A percentile compares a stretch with the other conserved stretches of the same genome.
Evolutionary conservation across 1,139 yeast species (phyloP).

Genomic region (Spencermartinsiella ligniputridi): DNA sequence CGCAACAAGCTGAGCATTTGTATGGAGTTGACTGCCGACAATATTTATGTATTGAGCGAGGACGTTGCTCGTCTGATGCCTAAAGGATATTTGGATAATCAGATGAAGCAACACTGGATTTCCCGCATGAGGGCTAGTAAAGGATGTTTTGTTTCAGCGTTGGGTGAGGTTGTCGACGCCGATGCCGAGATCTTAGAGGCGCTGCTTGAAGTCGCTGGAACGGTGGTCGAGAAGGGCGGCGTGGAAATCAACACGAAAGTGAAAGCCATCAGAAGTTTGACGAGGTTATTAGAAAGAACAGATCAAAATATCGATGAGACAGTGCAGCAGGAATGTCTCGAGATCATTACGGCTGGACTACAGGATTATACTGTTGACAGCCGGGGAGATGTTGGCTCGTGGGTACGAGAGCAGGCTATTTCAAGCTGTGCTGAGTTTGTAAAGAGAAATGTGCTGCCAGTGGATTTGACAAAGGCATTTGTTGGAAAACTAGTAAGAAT

Average conservation of each 20-base stretch:
- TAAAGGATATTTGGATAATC: background rate
- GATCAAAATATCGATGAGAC: background rate
- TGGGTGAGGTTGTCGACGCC: constrained; percentile 7
- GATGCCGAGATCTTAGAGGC: background rate
- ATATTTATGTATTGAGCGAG: background rate
- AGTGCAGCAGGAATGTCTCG: constrained; percentile 1
- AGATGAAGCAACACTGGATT: constrained; percentile 11
- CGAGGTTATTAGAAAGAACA: constrained; percentile 3
- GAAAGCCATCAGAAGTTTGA: constrained; percentile 6
- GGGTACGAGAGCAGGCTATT: constrained; percentile 54
- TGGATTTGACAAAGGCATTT: constrained; percentile 16
- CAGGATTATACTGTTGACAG: constrained; percentile 35
- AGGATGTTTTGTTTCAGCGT: constrained; percentile 13
- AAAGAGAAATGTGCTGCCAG: constrained; percentile 2
- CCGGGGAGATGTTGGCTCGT: constrained; percentile 57
- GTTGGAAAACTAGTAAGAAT: constrained; percentile 47
- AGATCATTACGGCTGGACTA: constrained; percentile 21
- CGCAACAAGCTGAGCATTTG: background rate
- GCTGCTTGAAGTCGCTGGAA: background rate
- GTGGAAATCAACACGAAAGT: constrained; percentile 7
- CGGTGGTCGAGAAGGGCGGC: background rate
- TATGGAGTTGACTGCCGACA: constrained; percentile 6
- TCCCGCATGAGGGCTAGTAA: constrained; percentile 13
- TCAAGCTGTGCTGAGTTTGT: constrained; percentile 11
- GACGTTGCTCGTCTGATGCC: background rate